Conservation (phyloP, 2,329 filamentous ascomycete species). For the Penicillium sp. region DNA sequence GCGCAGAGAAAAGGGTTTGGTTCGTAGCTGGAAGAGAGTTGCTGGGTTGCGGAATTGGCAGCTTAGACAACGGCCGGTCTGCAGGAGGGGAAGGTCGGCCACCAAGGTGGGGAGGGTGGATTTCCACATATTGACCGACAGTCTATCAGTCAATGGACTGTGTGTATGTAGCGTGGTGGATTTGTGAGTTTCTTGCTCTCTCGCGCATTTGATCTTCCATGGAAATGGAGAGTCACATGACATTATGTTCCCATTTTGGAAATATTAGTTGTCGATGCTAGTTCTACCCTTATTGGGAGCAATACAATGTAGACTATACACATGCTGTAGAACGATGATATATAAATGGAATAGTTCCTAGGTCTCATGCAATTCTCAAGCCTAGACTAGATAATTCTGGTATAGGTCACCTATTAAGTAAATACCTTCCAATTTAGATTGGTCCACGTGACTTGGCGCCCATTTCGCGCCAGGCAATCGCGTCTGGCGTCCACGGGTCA, state of each 20-base stretch:
- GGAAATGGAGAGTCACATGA: constrained; percentile 5
- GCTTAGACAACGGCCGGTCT: constrained; percentile 32
- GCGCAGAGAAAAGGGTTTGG: constrained; percentile 24
- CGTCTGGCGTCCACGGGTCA: constrained; percentile 12
- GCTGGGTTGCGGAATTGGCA: constrained; percentile 35
- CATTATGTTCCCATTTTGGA: not conserved
- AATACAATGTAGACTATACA: not conserved
- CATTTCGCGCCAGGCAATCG: constrained; percentile 28
- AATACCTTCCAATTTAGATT: not conserved
- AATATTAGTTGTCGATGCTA: not conserved
- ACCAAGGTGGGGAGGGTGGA: constrained; percentile 17
- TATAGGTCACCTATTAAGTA: not conserved
- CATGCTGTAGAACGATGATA: no score
- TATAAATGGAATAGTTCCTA: not conserved
- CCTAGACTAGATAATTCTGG: no score
- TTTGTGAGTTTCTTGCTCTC: not conserved
- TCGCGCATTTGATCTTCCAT: not conserved
- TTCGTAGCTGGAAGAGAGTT: constrained; percentile 15
- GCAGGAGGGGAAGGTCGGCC: constrained; percentile 26
- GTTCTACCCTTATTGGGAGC: not conserved
- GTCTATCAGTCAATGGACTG: not conserved
- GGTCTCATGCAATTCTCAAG: not conserved
- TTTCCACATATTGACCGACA: constrained; percentile 31
- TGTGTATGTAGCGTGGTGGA: not conserved
- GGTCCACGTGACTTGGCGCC: constrained; percentile 35